Base-by-base conservation (phyloP, 371 early-diverging fungal genomes). In the Mortierella polycephala region DNA sequence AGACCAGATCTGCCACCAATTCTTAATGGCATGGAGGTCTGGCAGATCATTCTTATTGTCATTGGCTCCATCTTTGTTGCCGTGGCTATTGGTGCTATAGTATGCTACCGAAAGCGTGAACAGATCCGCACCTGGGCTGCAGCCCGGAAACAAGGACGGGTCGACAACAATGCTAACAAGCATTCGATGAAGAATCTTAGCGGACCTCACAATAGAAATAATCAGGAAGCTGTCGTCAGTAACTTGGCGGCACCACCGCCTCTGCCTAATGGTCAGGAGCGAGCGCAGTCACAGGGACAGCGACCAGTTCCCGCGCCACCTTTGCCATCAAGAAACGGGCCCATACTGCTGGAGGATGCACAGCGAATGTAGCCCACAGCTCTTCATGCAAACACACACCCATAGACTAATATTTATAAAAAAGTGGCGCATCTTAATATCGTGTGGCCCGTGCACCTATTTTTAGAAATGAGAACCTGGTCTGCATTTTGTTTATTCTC, bases 11-110 rank as follows among this genome's bases (percentile, higher is more conserved):
- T 79, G 45, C 80, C 80, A 41, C 69, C 80, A 6, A 65, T 79
- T 42, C 46, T 79, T 41, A 79, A 79, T 45, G 80, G 80, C 37
- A 73, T 79, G 80, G 80, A 62, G 47, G 62, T 79, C 57, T 79
- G 80, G 80, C 60, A 69, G 64, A 73, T 79, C 45, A 79, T 79
- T 30, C 64, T 79, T n/a, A 79, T 79, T 16, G 60, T 73, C n/a
- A n/a, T 79, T 40, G 73, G 69, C 1, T 69, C 67, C 9, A 53
- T 69, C 52, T 79, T 79, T 69, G 70, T 73, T 12, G 65, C 58
- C 0, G 47, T 79, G 39, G 80, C 56, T 0, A 69, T 79, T 8
- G 64, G 80, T 12, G 80, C 80, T n/a, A 44, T 51, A 1, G 18
- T 79, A 5, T 73, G 73, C 45, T 79, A 79, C 30, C 73, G 73